Evolutionary conservation across 2,329 filamentous ascomycete genomes (phyloP), one percentile per base, ranked within the genome.

Genomic region (Fusarium sp.): DNA sequence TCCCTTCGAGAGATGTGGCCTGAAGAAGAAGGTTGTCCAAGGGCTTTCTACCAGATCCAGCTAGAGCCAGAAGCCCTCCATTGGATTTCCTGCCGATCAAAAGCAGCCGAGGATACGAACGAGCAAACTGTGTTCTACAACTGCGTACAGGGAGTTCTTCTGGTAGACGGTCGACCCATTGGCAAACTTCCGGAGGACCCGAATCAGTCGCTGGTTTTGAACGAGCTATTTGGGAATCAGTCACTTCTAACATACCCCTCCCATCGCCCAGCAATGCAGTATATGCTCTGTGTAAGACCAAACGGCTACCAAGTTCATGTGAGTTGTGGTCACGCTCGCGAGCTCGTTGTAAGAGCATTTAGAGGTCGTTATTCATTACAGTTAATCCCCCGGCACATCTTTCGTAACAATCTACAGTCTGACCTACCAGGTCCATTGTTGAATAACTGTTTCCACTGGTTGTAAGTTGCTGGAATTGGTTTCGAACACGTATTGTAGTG

Each of bases 371-470:
- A 72, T 42, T 65, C 65, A 1, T 44, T 73, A 14, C 69, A 73
- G 34, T 40, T 73, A 12, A 71, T 73, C 24, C 69, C 56, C 4
- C 62, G 67, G 23, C 62, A 68, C 2, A 47, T 17, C 4, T 73
- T 73, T 14, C 53, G 50, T 3, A 53, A 62, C 28, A 59, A 44
- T 3, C 38, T 56, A 14, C 24, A 60, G 15, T 70, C 51, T 1
- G 86, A 88, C 63, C 75, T 89, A 1, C 89, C 88, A 0, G 70
- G 68, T 0, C 71, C 80, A 2, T 74, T 91, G 0, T 62, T 87
- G 0, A 68, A 82, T 0, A 75, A 81, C 11, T 88, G 83, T 46
- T 78, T 85, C 3, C 88, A 91, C 62, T 90, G 87, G 86, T 75
- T 89, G 38, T 71, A 52, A 69, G 67, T 73, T 3, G 88, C 2